A percentile compares a stretch with the other conserved stretches of the same genome.
Evolutionary conservation across 768 basidiomycete species (phyloP).

Genomic region (Hemileccinum impolitum): DNA sequence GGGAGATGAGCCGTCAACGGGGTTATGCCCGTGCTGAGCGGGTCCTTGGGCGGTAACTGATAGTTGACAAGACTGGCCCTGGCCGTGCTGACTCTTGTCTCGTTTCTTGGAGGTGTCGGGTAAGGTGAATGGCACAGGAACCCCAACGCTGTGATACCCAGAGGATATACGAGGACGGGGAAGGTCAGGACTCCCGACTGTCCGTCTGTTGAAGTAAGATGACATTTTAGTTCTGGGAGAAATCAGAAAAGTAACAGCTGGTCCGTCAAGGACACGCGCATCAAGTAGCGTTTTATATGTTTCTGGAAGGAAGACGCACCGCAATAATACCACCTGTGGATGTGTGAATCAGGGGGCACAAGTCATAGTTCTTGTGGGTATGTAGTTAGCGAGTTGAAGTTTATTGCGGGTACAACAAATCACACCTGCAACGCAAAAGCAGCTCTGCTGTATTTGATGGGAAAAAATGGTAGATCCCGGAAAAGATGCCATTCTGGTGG

Average conservation of each 20-base stretch:
- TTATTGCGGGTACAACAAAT: background rate
- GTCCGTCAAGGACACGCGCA: background rate
- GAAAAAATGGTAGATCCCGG: background rate
- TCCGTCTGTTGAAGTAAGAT: conserved; percentile 7
- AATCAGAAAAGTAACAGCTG: background rate
- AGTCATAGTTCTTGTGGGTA: background rate
- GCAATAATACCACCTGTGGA: background rate
- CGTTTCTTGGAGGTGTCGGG: background rate
- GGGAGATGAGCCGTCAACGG: conserved; percentile 1
- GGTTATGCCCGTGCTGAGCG: background rate
- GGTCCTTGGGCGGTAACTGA: background rate
- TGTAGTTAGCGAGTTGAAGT: background rate
- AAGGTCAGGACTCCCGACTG: background rate
- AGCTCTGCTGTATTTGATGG: background rate
- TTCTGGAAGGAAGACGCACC: background rate
- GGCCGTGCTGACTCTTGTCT: background rate
- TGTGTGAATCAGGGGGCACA: background rate
- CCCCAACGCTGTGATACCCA: background rate
- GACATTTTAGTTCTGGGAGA: conserved; percentile 3
- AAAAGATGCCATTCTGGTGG: background rate
- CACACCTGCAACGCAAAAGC: background rate
- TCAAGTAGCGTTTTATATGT: background rate
- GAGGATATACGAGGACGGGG: background rate
- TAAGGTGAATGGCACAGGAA: background rate
- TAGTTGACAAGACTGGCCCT: background rate